phyloP scores from a whole-genome alignment of 2,329 filamentous ascomycete genomes.

The Magnaporthales sp. region DNA sequence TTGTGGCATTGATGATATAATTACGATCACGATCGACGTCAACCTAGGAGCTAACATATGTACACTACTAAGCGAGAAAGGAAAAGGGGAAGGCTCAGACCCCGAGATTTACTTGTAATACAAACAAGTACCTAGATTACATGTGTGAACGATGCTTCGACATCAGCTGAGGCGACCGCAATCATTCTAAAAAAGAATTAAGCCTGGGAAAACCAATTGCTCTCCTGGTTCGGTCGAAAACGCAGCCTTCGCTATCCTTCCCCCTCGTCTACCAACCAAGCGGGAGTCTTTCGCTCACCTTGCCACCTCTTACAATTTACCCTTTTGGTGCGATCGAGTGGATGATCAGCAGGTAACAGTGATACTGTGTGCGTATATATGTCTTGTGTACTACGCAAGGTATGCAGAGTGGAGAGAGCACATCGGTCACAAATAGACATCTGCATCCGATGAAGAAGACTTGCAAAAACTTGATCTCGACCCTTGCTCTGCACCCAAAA shows the following conservation, averaged over 20 bases:
- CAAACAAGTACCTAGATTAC: not conserved
- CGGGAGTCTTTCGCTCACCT: not conserved
- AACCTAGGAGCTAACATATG: too few species aligned
- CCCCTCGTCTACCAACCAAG: not conserved
- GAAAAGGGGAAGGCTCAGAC: not conserved
- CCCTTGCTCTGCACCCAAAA: too few species aligned
- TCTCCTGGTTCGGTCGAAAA: not conserved
- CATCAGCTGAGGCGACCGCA: not conserved
- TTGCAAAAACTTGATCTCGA: not conserved
- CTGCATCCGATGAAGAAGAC: not conserved
- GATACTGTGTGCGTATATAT: not conserved
- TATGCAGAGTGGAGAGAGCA: not conserved
- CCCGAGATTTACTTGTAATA: not conserved
- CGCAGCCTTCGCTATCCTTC: not conserved
- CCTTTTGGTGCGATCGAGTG: not conserved
- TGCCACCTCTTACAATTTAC: not conserved
- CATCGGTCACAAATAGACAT: not conserved
- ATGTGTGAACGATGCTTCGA: not conserved
- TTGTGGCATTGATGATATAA: not conserved
- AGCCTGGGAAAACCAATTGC: not conserved
- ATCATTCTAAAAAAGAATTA: not conserved
- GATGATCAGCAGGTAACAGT: not conserved
- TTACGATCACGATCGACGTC: too few species aligned
- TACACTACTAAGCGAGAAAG: not conserved
- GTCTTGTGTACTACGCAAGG: not conserved